phyloP scores from a whole-genome alignment of 2,329 filamentous ascomycete genomes.

The Zymoseptoria crescenta region DNA sequence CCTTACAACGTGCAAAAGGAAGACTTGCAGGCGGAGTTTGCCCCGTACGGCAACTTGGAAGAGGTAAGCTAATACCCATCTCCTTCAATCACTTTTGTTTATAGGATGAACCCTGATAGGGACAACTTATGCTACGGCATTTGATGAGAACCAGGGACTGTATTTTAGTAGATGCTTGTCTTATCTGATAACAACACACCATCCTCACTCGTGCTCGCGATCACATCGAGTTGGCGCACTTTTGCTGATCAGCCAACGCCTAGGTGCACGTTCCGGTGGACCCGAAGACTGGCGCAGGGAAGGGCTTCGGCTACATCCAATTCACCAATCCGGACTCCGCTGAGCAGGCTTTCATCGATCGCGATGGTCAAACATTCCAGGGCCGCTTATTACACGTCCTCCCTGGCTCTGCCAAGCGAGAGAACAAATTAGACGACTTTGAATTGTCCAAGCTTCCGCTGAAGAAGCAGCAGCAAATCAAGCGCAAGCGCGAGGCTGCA shows the following conservation, averaged over 20 bases:
- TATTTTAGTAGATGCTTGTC: slow-evolving; percentile 99
- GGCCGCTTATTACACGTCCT: slow-evolving; percentile 87
- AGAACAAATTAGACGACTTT: slow-evolving; percentile 77
- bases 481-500: slow-evolving; percentile 71
- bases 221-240: neutral
- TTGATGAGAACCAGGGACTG: slow-evolving; percentile 84
- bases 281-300: slow-evolving; percentile 60
- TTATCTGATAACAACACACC: slow-evolving; percentile 44
- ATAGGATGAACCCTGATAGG: slow-evolving; percentile 99
- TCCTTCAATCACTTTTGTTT: slow-evolving; percentile 17
- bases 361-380: slow-evolving; percentile 84
- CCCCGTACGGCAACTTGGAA: slow-evolving; percentile 64
- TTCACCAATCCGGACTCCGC: slow-evolving; percentile 67
- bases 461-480: slow-evolving; percentile 89
- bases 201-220: neutral
- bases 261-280: slow-evolving; percentile 82
- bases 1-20: slow-evolving; percentile 71
- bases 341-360: slow-evolving; percentile 65
- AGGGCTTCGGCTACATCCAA: slow-evolving; percentile 84
- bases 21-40: slow-evolving; percentile 66
- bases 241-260: slow-evolving; percentile 10
- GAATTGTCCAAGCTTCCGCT: slow-evolving; percentile 83
- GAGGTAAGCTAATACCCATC: slow-evolving; percentile 61
- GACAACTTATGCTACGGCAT: slow-evolving; percentile 95
- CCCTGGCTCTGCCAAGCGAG: slow-evolving; percentile 73